These are phyloP conservation scores for Termitomyces sp. DNA, from an alignment of 768 basidiomycete species.

Conservation along the genomic window DNA sequence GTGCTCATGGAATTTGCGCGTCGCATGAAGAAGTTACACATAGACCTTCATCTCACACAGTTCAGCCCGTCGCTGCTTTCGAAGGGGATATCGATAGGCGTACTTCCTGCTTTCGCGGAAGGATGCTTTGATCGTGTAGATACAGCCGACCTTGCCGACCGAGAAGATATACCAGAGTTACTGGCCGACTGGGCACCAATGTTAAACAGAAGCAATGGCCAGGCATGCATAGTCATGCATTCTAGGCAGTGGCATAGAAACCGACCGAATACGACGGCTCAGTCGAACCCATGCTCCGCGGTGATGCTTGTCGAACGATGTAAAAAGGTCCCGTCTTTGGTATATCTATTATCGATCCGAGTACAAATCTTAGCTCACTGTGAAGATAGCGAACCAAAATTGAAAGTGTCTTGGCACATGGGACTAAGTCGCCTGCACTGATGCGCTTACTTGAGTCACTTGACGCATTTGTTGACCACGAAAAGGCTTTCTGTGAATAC, in stretches of 20 bases:
- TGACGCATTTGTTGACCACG: constrained; percentile 36
- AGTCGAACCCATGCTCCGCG: constrained; percentile 26
- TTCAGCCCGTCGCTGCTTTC: constrained; percentile 38
- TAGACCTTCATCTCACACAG: constrained; percentile 35
- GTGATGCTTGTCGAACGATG: constrained; percentile 32
- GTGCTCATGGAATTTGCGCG: constrained; percentile 32
- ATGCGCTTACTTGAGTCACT: constrained; percentile 30
- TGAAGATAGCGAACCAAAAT: constrained; percentile 20
- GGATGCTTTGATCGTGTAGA: constrained; percentile 36
- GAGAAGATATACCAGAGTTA: constrained; percentile 24
- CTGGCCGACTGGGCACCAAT: constrained; percentile 32
- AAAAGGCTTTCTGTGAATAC: constrained; percentile 28
- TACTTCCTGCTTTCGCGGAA: constrained; percentile 29
- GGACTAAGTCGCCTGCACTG: constrained; percentile 28
- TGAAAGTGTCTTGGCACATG: constrained; percentile 21
- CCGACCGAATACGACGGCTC: constrained; percentile 24
- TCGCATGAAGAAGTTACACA: constrained; percentile 28
- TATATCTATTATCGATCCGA: constrained; percentile 9
- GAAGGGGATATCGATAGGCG: constrained; percentile 31
- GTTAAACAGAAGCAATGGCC: constrained; percentile 26
- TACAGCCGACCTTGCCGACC: constrained; percentile 29
- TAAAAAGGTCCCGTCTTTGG: constrained; percentile 21
- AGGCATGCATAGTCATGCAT: constrained; percentile 31
- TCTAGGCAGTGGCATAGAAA: constrained; percentile 31
- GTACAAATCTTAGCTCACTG: not conserved